A percentile compares a stretch with the other conserved stretches of the same genome.
Conservation (phyloP, 139 green algal genomes). For the Nannochloris sp. region DNA sequence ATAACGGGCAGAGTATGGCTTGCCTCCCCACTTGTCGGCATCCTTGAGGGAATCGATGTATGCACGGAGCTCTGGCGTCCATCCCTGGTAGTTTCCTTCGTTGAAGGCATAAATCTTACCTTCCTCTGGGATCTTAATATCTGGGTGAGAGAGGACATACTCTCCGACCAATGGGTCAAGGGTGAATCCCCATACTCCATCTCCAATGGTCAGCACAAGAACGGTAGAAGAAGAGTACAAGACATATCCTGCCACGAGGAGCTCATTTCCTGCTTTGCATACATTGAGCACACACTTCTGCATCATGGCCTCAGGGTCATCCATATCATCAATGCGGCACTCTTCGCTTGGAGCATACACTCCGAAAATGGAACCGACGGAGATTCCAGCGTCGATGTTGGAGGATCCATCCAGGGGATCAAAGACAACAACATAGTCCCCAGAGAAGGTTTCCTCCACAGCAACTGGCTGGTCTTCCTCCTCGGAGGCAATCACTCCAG, state of each 20-base stretch:
- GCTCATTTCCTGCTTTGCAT: conserved; percentile 81
- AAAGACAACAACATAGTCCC: conserved; percentile 97
- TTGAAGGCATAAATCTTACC: conserved; percentile 99
- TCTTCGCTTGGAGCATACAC: conserved; percentile 81
- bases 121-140: conserved; percentile 72
- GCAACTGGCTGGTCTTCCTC: conserved; percentile 93
- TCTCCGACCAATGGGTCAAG: conserved; percentile 78
- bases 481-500: conserved; percentile 86
- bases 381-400: conserved; percentile 98
- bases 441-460: conserved; percentile 88
- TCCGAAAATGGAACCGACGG: conserved; percentile 93
- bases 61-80: conserved; percentile 50
- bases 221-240: conserved; percentile 88
- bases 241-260: conserved; percentile 87
- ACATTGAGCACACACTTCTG: conserved; percentile 85
- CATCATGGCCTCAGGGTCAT: conserved; percentile 54
- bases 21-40: conserved; percentile 60
- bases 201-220: conserved; percentile 82
- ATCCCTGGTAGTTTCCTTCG: conserved; percentile 92
- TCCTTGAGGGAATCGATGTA: conserved; percentile 88
- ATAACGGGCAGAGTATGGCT: conserved; percentile 92
- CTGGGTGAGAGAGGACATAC: conserved; percentile 81
- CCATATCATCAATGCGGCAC: conserved; percentile 65
- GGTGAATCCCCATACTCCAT: conserved; percentile 93
- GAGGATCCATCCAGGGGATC: conserved; percentile 96